A percentile compares a stretch with the other conserved stretches of the same genome.
phyloP scores from a whole-genome alignment of 2,329 filamentous ascomycete genomes.

The Hypoxylon sp. region DNA sequence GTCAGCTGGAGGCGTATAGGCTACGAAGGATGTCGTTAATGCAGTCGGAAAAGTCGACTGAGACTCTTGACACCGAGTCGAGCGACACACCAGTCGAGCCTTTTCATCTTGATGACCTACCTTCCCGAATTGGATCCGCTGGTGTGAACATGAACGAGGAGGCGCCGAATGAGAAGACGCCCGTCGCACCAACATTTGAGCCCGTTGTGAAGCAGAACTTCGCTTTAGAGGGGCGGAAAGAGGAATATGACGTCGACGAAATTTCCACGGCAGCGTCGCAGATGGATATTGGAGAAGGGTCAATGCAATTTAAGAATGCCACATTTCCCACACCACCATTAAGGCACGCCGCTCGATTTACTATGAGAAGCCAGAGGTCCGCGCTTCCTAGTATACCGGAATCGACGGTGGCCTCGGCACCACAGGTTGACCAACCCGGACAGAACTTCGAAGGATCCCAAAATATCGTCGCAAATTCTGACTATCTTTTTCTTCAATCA shows the following conservation, averaged over 20 bases:
- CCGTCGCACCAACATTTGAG: slow-evolving; percentile 44
- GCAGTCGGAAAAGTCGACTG: slow-evolving; percentile 48
- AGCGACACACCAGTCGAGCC: slow-evolving; percentile 60
- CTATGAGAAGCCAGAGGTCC: slow-evolving; percentile 41
- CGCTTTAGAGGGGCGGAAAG: slow-evolving; percentile 37
- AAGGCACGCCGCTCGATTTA: slow-evolving; percentile 46
- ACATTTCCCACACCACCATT: slow-evolving; percentile 51
- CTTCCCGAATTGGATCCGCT: slow-evolving; percentile 57
- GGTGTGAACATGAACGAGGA: slow-evolving; percentile 50
- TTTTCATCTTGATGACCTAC: slow-evolving; percentile 62
- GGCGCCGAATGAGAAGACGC: slow-evolving; percentile 47
- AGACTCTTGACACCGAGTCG: slow-evolving; percentile 51
- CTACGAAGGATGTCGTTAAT: slow-evolving; percentile 54
- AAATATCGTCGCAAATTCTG: slow-evolving; percentile 53
- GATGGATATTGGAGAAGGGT: slow-evolving; percentile 28
- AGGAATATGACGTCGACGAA: slow-evolving; percentile 23
- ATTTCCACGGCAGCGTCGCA: slow-evolving; percentile 18
- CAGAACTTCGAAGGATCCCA: slow-evolving; percentile 26
- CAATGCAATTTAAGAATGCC: slow-evolving; percentile 38
- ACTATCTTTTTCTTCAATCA: slow-evolving; percentile 61
- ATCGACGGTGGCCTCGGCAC: slow-evolving; percentile 24
- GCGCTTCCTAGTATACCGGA: slow-evolving; percentile 50
- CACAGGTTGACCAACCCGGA: slow-evolving; percentile 36
- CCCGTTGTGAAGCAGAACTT: slow-evolving; percentile 44
- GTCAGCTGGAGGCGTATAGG: slow-evolving; percentile 61